Evolutionary conservation across 805 yeast genomes (phyloP).

Genomic region (Spathaspora passalidarum): DNA sequence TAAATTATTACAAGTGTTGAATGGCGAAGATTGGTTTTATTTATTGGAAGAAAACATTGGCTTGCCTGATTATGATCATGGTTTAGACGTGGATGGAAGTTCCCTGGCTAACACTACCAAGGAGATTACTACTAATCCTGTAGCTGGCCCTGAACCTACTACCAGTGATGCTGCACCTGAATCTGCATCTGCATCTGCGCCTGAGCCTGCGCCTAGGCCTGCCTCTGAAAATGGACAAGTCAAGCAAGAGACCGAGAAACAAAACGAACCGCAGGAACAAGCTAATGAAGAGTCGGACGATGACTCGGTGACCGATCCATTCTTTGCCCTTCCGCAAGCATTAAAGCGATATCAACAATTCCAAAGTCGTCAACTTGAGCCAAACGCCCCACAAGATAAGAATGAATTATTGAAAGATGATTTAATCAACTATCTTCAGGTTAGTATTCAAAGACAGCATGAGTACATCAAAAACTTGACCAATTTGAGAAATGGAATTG

Average conservation of each 20-base stretch:
- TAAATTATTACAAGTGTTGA: constrained; percentile 68
- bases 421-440: constrained; percentile 40
- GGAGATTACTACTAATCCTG: neutral
- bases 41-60: constrained; percentile 62
- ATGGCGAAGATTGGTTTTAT: constrained; percentile 83
- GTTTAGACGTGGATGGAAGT: constrained; percentile 28
- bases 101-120: constrained; percentile 2
- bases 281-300: constrained; percentile 6
- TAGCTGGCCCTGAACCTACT: neutral
- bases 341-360: constrained; percentile 28
- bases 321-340: constrained; percentile 56
- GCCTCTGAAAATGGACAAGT: constrained; percentile 2
- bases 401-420: constrained; percentile 60
- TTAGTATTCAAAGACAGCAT: constrained; percentile 51
- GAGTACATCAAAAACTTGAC: constrained; percentile 81
- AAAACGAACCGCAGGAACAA: constrained; percentile 3
- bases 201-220: neutral
- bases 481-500: constrained; percentile 70
- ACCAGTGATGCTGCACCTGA: neutral
- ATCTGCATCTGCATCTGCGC: neutral
- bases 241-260: neutral
- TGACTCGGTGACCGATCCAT: constrained; percentile 27
- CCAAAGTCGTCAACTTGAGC: constrained; percentile 20
- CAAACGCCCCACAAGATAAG: constrained; percentile 21
- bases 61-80: constrained; percentile 69